Base-by-base conservation (phyloP, 163 green algal genomes). In the Smithsoniella earleae region DNA sequence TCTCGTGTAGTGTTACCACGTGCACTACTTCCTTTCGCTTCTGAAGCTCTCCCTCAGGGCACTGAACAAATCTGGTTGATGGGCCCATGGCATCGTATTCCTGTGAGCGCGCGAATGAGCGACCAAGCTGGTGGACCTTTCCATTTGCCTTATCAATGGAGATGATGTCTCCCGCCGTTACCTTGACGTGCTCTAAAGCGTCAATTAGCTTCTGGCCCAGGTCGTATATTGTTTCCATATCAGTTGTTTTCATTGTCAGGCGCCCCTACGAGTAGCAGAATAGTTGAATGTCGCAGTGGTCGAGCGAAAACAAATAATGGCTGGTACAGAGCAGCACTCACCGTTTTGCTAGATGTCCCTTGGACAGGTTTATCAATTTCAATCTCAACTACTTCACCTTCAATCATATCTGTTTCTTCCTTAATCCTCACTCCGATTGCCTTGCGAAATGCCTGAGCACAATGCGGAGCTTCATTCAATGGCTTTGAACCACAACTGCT, bases 211-310 rank as follows among this genome's bases (percentile, higher is more conserved):
- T 97, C 2, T 82, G 76, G 2, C 94, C 94, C 64, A 99, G 84
- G 80, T 99, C 94, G 79, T 98, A 99, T 18, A 99, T 89, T 0
- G 94, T 98, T 82, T 99, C 94, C 94, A 99, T 99, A 69, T 99
- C 94, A 1, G 91, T 99, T 1, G 94, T 99, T 77, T 99, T 99
- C 66, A 99, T 86, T 0, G 93, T 99, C 46, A 99, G 79, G 73
- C 95, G 92, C 27, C 90, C 89, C 80, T 86, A 76, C 62, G 62
- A 4, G 20, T 1, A 52, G 43, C 25, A 18, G 44, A 30, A 27
- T 22, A 25, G 8, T 66, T 18, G n/a, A n/a, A n/a, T n/a, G n/a
- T n/a, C n/a, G n/a, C n/a, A n/a, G n/a, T n/a, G n/a, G n/a, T n/a
- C n/a, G n/a, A n/a, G n/a, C n/a, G n/a, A n/a, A n/a, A n/a, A n/a